Conservation (phyloP, 2,329 filamentous ascomycete genomes). For the Neofusicoccum sp. region DNA sequence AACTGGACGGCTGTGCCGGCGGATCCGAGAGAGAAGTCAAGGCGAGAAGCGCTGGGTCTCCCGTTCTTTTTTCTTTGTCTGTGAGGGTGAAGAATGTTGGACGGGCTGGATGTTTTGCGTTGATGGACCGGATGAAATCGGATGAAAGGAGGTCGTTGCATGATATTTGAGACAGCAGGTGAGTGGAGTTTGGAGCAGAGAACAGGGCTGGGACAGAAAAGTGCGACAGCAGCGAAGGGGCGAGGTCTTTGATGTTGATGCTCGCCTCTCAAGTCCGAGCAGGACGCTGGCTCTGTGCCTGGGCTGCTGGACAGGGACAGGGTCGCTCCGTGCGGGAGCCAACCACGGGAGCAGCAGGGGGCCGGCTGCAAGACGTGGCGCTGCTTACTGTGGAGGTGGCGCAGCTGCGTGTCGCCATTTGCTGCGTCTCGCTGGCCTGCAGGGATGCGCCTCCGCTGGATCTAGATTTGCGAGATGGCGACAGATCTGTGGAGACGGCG, state of each 20-base stretch:
- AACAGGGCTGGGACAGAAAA: not conserved
- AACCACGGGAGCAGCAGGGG: too few species aligned
- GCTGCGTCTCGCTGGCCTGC: not conserved
- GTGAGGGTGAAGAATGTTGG: too few species aligned
- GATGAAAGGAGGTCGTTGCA: not conserved
- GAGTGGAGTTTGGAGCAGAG: not conserved
- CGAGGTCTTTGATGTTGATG: not conserved
- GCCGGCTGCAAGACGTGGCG: not conserved
- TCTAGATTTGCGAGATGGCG: constrained; percentile 7
- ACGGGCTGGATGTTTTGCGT: not conserved
- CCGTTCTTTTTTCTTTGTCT: too few species aligned
- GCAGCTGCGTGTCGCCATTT: not conserved
- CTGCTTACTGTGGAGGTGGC: not conserved
- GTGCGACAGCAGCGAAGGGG: not conserved
- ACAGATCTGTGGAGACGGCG: not conserved
- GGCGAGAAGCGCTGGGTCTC: not conserved
- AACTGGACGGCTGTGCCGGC: not conserved
- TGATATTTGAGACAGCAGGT: not conserved
- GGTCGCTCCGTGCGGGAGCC: too few species aligned
- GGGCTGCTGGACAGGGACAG: not conserved
- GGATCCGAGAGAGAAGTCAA: not conserved
- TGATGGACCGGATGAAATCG: not conserved
- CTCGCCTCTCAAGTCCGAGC: too few species aligned
- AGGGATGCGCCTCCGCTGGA: not conserved
- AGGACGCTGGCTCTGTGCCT: too few species aligned